Conservation (phyloP, 805 yeast genomes). For the Ogataea angusta region DNA sequence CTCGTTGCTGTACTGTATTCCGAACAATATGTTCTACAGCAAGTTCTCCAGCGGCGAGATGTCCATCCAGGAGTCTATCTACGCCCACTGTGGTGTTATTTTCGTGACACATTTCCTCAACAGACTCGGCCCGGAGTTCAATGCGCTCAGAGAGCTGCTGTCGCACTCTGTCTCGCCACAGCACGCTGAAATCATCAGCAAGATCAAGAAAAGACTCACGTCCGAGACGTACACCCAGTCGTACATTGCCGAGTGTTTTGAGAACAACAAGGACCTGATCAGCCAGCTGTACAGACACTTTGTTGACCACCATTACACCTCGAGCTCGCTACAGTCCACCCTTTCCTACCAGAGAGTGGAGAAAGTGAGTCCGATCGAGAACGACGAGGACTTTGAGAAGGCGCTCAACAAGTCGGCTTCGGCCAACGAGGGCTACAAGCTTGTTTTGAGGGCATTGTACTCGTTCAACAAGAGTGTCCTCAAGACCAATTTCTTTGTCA, state of each 20-base stretch:
- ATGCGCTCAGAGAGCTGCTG: conserved; percentile 60
- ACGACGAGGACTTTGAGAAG: conserved; percentile 70
- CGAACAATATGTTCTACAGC: conserved; percentile 75
- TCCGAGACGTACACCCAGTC: conserved; percentile 90
- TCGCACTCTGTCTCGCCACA: conserved; percentile 58
- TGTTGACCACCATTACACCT: conserved; percentile 85
- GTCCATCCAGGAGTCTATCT: conserved; percentile 90
- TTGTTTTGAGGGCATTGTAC: conserved; percentile 78
- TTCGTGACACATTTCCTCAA: conserved; percentile 94
- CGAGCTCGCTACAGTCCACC: conserved; percentile 68
- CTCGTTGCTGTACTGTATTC: conserved; percentile 85
- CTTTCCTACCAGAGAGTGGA: conserved; percentile 82
- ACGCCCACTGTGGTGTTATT: conserved; percentile 90
- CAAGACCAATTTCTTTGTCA: conserved; percentile 90
- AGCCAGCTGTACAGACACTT: conserved; percentile 85
- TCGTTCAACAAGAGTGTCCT: conserved; percentile 81
- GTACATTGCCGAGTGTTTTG: conserved; percentile 74
- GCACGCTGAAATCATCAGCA: conserved; percentile 71
- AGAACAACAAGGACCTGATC: conserved; percentile 65
- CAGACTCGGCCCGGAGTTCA: conserved; percentile 88
- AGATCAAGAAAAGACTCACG: conserved; percentile 84
- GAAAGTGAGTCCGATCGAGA: conserved; percentile 69
- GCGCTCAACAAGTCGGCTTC: conserved; percentile 66
- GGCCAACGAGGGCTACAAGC: conserved; percentile 74
- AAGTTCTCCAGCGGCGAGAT: conserved; percentile 71